Percentiles rank a stretch among this genome's conserved stretches.
phyloP scores from a whole-genome alignment of 768 basidiomycete species.

The Agaricus blazei region DNA sequence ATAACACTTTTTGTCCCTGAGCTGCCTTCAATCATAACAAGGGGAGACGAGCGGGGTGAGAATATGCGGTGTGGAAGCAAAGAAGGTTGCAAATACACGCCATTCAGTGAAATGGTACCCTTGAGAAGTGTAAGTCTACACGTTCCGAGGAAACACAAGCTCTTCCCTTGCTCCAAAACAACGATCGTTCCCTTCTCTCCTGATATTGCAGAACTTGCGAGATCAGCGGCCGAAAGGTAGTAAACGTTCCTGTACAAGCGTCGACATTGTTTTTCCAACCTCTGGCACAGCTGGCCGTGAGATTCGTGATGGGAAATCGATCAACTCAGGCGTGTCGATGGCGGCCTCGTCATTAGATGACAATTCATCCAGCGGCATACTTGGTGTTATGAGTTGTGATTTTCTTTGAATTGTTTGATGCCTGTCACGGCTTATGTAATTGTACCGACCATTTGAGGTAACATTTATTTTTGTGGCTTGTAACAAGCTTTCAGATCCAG shows the following conservation, averaged over 20 bases:
- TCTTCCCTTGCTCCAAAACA: conserved; percentile 41
- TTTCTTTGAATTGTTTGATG: too few relatives aligned
- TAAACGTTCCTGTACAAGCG: conserved; percentile 47
- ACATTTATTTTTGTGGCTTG: too few relatives aligned
- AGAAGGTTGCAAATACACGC: conserved; percentile 43
- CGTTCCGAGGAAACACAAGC: conserved; percentile 63
- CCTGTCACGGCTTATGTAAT: too few relatives aligned
- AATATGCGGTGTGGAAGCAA: conserved; percentile 47
- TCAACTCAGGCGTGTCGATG: conserved; percentile 16
- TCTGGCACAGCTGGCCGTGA: background rate
- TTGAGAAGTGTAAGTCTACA: conserved; percentile 58
- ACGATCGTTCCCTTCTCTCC: conserved; percentile 30
- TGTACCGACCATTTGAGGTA: too few relatives aligned
- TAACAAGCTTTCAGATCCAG: too few relatives aligned
- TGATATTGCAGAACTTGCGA: conserved; percentile 11
- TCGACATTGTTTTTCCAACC: conserved; percentile 30
- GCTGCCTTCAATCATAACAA: conserved; percentile 44
- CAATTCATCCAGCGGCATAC: conserved; percentile 41
- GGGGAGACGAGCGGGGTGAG: conserved; percentile 74
- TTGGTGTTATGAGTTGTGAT: conserved; percentile 32
- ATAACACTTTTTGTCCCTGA: background rate
- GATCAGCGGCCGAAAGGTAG: conserved; percentile 35
- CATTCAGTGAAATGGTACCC: conserved; percentile 56
- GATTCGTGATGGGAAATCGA: conserved; percentile 10
- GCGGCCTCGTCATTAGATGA: conserved; percentile 38